Evolutionary conservation across 805 yeast genomes (phyloP), one percentile per base, ranked within the genome.

Genomic region (Tetrapisispora fleetii): DNA sequence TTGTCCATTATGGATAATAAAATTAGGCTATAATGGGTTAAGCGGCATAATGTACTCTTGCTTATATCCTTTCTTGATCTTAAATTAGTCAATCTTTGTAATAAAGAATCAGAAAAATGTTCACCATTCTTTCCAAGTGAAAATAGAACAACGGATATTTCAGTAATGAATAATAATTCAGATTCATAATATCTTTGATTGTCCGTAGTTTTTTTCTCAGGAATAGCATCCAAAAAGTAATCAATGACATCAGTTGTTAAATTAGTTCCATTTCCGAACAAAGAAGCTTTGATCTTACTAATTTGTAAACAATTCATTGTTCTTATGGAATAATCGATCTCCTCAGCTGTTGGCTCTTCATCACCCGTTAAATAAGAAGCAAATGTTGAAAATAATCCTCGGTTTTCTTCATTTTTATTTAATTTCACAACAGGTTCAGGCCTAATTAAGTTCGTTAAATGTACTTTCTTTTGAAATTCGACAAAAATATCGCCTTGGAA

Each of bases 301-400:
- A 89, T 78, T 47, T 77, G 78, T 47, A 91, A 74, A 60, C 97
- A 90, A 55, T 89, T 95, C 44, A 83, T 69, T 0, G 96, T 83
- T 2, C 86, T 80, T 10, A 85, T 64, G 0, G 97, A 85, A 6
- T 85, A 77, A 52, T 89, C 96, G 46, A 93, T 81, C 55, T 90
- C 96, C 58, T 86, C 95, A 50, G 84, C 90, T 2, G 93, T 78
- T n/a, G 99, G 99, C 63, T 90, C 97, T 46, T 85, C 93, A 57
- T 87, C 96, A 14, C 96, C 91, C 51, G 90, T 85, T 65, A 93
- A 75, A 57, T 88, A 90, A 0, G 95, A 86, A 1, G 96, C 88
- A 56, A 91, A 81, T 0, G 97, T 85, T 1, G 95, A 85, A 47
- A 91, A 77, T 17, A 91, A 61, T 1, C 97, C 95, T 57, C 81